Conservation (phyloP, 208 protist genomes). For the Spongospora subterranea region DNA sequence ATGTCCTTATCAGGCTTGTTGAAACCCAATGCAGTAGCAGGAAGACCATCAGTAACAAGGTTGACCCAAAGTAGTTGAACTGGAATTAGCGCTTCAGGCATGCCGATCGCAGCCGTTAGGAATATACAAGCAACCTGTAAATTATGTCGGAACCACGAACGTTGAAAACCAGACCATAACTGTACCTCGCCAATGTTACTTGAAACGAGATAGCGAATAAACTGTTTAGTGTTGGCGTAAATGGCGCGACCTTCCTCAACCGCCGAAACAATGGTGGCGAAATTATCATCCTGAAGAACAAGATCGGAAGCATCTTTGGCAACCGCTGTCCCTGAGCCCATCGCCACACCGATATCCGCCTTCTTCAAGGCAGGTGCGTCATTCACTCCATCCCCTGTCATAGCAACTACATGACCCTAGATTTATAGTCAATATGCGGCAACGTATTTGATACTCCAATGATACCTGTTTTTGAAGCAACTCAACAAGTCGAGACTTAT, state of each 20-base stretch:
- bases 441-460: not conserved
- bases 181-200: constrained; percentile 92
- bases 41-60: constrained; percentile 97
- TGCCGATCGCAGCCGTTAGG: constrained; percentile 78
- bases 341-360: constrained; percentile 97
- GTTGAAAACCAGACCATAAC: not conserved
- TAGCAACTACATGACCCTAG: constrained; percentile 69
- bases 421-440: not conserved
- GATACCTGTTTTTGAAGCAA: constrained; percentile 68
- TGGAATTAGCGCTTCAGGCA: constrained; percentile 89
- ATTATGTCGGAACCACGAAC: not conserved
- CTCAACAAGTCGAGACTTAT: constrained; percentile 72
- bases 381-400: constrained; percentile 88
- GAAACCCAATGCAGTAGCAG: constrained; percentile 92
- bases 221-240: constrained; percentile 94
- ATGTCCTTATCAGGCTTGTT: constrained; percentile 75
- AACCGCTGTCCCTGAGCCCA: constrained; percentile 96
- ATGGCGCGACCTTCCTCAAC: constrained; percentile 92
- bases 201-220: constrained; percentile 95
- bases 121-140: constrained; percentile 76
- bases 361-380: constrained; percentile 95
- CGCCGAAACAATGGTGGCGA: constrained; percentile 93
- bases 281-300: constrained; percentile 85
- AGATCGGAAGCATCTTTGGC: constrained; percentile 94
- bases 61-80: constrained; percentile 98